Percentiles rank a stretch among this genome's conserved stretches.
These are phyloP conservation scores for Boletus vermiculosoides DNA, from an alignment of 768 basidiomycete genomes.

Conservation along the genomic window DNA sequence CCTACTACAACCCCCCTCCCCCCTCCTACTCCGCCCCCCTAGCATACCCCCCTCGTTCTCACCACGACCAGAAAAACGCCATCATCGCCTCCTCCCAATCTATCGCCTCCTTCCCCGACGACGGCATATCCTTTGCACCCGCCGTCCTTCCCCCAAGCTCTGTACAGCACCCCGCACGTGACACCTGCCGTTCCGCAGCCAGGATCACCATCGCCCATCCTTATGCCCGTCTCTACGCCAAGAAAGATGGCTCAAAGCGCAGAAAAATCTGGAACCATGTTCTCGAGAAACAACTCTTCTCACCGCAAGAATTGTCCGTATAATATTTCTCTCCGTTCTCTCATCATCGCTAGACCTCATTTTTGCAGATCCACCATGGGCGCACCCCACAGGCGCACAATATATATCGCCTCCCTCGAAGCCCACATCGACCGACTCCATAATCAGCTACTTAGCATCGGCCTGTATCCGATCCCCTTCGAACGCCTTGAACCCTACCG, in stretches of 20 bases:
- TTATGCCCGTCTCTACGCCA: constrained; percentile 67
- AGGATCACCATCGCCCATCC: constrained; percentile 54
- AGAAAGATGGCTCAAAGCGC: constrained; percentile 61
- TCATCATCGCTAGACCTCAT: background rate
- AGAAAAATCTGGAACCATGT: constrained; percentile 78
- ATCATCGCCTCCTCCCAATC: background rate
- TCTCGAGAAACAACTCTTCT: constrained; percentile 70
- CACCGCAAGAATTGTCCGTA: constrained; percentile 61
- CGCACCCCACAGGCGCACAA: constrained; percentile 64
- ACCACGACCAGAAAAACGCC: constrained; percentile 5
- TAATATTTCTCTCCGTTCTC: background rate
- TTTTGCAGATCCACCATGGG: constrained; percentile 56
- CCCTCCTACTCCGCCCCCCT: background rate
- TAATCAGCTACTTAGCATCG: constrained; percentile 50
- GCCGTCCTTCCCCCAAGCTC: background rate
- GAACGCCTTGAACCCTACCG: constrained; percentile 59
- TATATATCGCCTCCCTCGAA: constrained; percentile 72
- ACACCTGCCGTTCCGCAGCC: constrained; percentile 16
- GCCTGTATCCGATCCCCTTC: constrained; percentile 55
- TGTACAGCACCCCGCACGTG: constrained; percentile 18
- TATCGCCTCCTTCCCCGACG: constrained; percentile 21
- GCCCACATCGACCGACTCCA: constrained; percentile 70
- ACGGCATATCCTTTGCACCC: constrained; percentile 21
- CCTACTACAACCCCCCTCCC: no score
- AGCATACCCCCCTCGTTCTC: background rate